Evolutionary conservation across 1,284 basidiomycete species (phyloP).

Genomic region (Athelia psychrophila): DNA sequence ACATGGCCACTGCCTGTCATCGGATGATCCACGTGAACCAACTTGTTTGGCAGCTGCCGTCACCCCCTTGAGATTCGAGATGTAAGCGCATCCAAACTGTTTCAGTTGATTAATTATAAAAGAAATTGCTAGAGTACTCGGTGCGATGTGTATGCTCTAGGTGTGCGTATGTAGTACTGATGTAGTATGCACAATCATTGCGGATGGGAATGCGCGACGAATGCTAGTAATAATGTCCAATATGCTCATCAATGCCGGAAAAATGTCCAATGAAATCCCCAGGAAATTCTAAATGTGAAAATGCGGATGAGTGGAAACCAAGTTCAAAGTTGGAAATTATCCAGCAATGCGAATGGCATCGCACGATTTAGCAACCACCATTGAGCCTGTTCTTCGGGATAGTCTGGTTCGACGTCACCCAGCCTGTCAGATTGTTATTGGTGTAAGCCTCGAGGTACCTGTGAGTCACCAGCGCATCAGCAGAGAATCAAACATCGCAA

Average conservation of each 20-base stretch:
- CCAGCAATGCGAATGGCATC: not conserved
- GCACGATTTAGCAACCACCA: conserved; percentile 26
- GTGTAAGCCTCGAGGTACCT: conserved; percentile 36
- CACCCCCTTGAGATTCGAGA: too few species aligned
- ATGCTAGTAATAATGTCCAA: too few species aligned
- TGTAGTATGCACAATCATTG: not conserved
- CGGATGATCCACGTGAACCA: too few species aligned
- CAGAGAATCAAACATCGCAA: not conserved
- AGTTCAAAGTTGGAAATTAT: not conserved
- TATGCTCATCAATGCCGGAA: too few species aligned
- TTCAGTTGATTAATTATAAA: too few species aligned
- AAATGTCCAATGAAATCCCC: not conserved
- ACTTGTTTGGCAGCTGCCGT: too few species aligned
- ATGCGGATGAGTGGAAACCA: not conserved
- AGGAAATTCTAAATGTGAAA: not conserved
- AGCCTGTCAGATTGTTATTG: conserved; percentile 35
- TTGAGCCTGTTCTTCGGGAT: conserved; percentile 33
- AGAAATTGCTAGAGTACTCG: too few species aligned
- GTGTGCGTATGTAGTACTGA: not conserved
- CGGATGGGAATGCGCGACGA: too few species aligned
- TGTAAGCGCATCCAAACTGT: too few species aligned
- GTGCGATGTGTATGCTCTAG: too few species aligned
- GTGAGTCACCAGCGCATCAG: not conserved
- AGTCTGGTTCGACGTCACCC: conserved; percentile 32
- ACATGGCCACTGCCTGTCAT: too few species aligned